Conservation (phyloP, 805 yeast genomes). For the Wickerhamomyces subpelliculosus region DNA sequence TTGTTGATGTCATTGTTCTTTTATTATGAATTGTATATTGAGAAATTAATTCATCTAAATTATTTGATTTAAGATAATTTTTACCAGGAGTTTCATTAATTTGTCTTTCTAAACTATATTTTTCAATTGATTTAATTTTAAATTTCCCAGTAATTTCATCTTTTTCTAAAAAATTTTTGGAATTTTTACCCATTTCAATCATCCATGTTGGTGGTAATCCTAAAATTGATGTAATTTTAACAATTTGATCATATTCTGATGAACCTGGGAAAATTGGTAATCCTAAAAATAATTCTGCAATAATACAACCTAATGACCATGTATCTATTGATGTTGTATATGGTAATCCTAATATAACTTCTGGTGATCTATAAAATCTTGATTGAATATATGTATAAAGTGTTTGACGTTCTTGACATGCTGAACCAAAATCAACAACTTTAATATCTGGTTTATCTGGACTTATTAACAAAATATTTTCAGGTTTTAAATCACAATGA, state of each 20-base stretch:
- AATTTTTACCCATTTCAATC: slow-evolving; percentile 91
- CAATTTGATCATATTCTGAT: slow-evolving; percentile 85
- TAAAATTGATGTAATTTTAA: slow-evolving; percentile 73
- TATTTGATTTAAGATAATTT: slow-evolving; percentile 64
- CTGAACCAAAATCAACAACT: slow-evolving; percentile 93
- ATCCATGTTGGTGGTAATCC: slow-evolving; percentile 93
- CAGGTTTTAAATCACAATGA: slow-evolving; percentile 97
- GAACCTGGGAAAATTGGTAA: slow-evolving; percentile 93
- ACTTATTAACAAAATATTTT: slow-evolving; percentile 74
- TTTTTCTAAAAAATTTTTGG: slow-evolving; percentile 48
- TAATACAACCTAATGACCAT: slow-evolving; percentile 95
- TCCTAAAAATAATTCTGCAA: slow-evolving; percentile 86
- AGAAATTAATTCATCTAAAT: slow-evolving; percentile 65
- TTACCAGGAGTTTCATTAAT: slow-evolving; percentile 71
- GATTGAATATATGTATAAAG: slow-evolving; percentile 89
- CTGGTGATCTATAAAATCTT: slow-evolving; percentile 91
- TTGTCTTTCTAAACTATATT: slow-evolving; percentile 45
- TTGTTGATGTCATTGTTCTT: slow-evolving; percentile 38
- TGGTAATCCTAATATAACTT: slow-evolving; percentile 85
- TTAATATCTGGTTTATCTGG: slow-evolving; percentile 68
- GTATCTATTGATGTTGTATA: slow-evolving; percentile 91
- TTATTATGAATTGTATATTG: slow-evolving; percentile 68
- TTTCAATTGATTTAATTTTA: slow-evolving; percentile 33
- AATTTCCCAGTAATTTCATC: slow-evolving; percentile 13
- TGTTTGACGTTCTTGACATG: slow-evolving; percentile 87